phyloP scores from a whole-genome alignment of 805 yeast genomes.

The Wickerhamomyces silvicola region DNA sequence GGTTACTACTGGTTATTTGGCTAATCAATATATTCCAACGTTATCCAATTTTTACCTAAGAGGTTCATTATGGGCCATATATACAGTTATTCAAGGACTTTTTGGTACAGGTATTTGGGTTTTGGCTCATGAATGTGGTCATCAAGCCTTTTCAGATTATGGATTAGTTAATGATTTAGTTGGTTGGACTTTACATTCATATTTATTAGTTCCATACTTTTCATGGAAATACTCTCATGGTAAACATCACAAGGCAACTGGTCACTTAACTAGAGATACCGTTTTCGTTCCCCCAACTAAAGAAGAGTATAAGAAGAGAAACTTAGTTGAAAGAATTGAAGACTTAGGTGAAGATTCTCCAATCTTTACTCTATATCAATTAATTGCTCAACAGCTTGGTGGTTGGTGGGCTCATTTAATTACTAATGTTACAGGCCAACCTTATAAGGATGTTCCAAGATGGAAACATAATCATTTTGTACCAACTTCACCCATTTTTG shows the following conservation, averaged over 20 bases:
- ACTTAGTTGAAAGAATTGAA: constrained; percentile 34
- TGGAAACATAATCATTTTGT: constrained; percentile 60
- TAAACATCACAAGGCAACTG: constrained; percentile 88
- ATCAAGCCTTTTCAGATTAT: constrained; percentile 74
- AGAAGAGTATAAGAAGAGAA: constrained; percentile 42
- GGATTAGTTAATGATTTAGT: constrained; percentile 67
- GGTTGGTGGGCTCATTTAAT: constrained; percentile 69
- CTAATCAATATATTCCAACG: constrained; percentile 46
- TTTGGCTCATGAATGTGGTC: constrained; percentile 89
- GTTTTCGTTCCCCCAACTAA: constrained; percentile 74
- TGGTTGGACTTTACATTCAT: constrained; percentile 81
- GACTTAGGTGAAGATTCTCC: constrained; percentile 76
- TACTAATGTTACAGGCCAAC: constrained; percentile 74
- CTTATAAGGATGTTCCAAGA: constrained; percentile 40
- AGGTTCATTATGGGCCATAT: constrained; percentile 51
- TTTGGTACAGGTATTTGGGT: constrained; percentile 80
- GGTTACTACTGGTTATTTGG: constrained; percentile 44
- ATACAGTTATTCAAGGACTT: constrained; percentile 52
- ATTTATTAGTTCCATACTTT: constrained; percentile 75
- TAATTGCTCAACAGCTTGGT: constrained; percentile 64
- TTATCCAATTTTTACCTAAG: constrained; percentile 40
- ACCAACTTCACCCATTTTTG: constrained; percentile 71
- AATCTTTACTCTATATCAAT: constrained; percentile 45
- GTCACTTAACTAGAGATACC: constrained; percentile 76
- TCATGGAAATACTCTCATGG: constrained; percentile 83